These are phyloP conservation scores for Metarhizium brunneum DNA, from an alignment of 2,329 filamentous ascomycete genomes.

Conservation along the genomic window DNA sequence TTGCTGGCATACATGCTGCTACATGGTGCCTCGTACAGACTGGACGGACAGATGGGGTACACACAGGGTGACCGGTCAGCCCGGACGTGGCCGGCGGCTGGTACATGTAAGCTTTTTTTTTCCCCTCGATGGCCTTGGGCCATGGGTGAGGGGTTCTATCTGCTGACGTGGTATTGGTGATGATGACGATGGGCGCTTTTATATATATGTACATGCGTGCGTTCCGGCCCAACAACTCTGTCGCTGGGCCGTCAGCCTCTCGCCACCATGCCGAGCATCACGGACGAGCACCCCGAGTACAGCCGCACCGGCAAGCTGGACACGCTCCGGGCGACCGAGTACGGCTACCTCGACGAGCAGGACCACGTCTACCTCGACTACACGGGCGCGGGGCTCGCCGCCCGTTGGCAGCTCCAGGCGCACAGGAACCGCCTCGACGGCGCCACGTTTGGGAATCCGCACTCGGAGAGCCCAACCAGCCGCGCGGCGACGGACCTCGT, in stretches of 20 bases:
- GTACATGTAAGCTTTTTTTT: too few species aligned
- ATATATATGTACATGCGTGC: too few species aligned
- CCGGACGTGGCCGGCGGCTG: too few species aligned
- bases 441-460: conserved; percentile 29
- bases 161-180: too few species aligned
- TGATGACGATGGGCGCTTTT: too few species aligned
- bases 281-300: background rate
- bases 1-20: too few species aligned
- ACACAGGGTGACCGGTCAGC: too few species aligned
- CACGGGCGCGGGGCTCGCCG: conserved; percentile 27
- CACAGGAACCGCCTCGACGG: conserved; percentile 20
- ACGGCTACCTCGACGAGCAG: conserved; percentile 10
- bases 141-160: too few species aligned
- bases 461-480: conserved; percentile 28
- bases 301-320: background rate
- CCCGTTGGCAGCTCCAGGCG: conserved; percentile 21
- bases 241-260: background rate
- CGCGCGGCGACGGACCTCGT: conserved; percentile 23
- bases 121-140: too few species aligned
- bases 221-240: background rate
- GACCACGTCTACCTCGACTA: conserved; percentile 32
- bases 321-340: background rate
- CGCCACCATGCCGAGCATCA: background rate
- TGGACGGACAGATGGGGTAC: too few species aligned
- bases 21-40: too few species aligned